Base-by-base conservation (phyloP, 208 protist genomes). In the Wallacemonas sp. region DNA sequence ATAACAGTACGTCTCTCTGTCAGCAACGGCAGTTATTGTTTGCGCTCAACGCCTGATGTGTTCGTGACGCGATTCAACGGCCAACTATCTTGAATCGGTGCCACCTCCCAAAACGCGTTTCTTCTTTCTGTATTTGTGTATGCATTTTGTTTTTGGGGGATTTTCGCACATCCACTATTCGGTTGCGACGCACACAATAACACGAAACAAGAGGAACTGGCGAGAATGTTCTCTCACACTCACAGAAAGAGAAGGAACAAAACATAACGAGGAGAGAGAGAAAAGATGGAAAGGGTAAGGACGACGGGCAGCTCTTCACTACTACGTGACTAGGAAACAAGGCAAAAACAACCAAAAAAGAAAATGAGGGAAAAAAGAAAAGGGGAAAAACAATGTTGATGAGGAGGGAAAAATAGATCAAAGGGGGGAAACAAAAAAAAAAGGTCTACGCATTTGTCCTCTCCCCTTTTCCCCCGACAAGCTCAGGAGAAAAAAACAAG, bases 401-500 rank as follows among this genome's bases (percentile, higher is more conserved):
- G 9, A 41, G 14, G 36, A 41, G 36, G 36, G 14, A 6, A 17
- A 41, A 41, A 41, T 41, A 41, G 36, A 14, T 41, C 36, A 41
- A 14, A 17, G 36, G 9, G 9, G 14, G 6, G 36, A 41, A 41
- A 41, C 9, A 41, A 14, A 41, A 41, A 6, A 41, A 41, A 41
- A 41, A 41, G 14, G 9, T 17, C 36, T 6, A 41, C 14, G 36
- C 36, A 17, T 17, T 41, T 14, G 36, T 41, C 36, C 14, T 41
- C 36, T 41, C 36, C 36, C 36, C 36, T 14, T 41, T 17, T 14
- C 6, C 36, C 6, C 9, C 36, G 6, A 14, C 6, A 41, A 41
- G 36, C 36, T 17, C 36, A 41, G 36, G 36, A 41, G 14, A 14
- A 41, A 0, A 68, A 38, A 68, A 61, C 61, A 61, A 62, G 44